Evolutionary conservation across 2,329 filamentous ascomycete genomes (phyloP), one percentile per base, ranked within the genome.

Genomic region (Alternaria triticimaculans): DNA sequence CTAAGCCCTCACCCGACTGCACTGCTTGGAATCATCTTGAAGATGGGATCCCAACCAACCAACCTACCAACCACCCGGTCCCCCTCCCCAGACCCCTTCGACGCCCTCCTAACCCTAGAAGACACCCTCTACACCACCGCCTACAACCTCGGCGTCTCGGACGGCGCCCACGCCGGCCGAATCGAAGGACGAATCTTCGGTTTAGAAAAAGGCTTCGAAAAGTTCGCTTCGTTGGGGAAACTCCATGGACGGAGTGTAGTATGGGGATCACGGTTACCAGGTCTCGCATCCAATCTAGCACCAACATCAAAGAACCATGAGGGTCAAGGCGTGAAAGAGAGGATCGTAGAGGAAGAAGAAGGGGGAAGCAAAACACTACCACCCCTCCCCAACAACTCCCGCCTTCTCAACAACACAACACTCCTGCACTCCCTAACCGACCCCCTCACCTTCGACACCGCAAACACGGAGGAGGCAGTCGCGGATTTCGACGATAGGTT

Each of bases 151-250:
- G 96, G 96, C 46, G 80, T 88, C 51, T 82, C 85, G 44, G 95
- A 97, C 80, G 96, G 96, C 63, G 84, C 88, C 44, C 86, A 87
- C 63, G 90, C 92, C 30, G 96, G 96, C 43, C 89, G 90, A 62
- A 89, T 93, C 68, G 96, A 99, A 85, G 96, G 96, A 64, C 92
- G 94, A 55, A 88, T 93, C 20, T 93, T 98, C 76, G 96, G 95
- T 1, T 88, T 98, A 45, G 92, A 96, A 78, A 96, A 94, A 68
- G 95, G 94, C 0, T 98, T 96, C 72, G 93, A 97, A 73, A 98
- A 97, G 81, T 97, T 96, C 75, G 77, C 92, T 45, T 90, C 93
- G 66, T 87, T 93, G 78, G 95, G 95, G 3, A 86, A 87, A 62
- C 81, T 98, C 30, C 90, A 95, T 72, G 92, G 93, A 48, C 90